Conservation (phyloP, 2,329 filamentous ascomycete species). For the Aspergillus sojae region DNA sequence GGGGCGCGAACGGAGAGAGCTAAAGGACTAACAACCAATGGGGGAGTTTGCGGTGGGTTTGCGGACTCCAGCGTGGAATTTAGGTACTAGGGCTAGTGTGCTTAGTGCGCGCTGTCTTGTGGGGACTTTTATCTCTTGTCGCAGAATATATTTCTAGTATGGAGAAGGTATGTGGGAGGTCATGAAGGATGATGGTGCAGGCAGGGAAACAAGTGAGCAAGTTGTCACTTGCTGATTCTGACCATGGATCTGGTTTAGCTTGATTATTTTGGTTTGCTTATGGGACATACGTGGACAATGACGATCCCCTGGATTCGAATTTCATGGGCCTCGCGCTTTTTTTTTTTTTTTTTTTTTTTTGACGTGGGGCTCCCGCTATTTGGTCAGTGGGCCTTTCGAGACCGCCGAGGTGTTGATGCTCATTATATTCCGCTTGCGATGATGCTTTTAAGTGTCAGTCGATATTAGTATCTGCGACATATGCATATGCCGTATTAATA, state of each 20-base stretch:
- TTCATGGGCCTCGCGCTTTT: not conserved
- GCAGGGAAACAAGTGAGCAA: too few relatives aligned
- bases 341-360: not conserved
- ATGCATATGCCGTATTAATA: not conserved
- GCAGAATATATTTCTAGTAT: too few relatives aligned
- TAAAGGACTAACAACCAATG: not conserved
- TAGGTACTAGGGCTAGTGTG: not conserved
- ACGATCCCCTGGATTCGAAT: not conserved
- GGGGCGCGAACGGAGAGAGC: not conserved
- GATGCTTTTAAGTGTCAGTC: not conserved
- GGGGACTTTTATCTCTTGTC: not conserved
- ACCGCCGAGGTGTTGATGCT: not conserved
- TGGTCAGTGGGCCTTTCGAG: not conserved
- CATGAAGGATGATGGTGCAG: not conserved
- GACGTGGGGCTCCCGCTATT: slow-evolving; percentile 11
- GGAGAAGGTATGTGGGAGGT: too few relatives aligned
- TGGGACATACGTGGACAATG: not conserved
- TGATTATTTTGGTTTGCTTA: not conserved
- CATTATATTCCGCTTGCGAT: not conserved
- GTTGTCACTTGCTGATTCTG: too few relatives aligned
- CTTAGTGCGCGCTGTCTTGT: not conserved
- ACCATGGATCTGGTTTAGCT: not conserved
- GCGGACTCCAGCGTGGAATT: not conserved
- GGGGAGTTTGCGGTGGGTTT: not conserved
- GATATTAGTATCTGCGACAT: not conserved